phyloP scores from a whole-genome alignment of 2,329 filamentous ascomycete genomes.

The Cercospora janseana region DNA sequence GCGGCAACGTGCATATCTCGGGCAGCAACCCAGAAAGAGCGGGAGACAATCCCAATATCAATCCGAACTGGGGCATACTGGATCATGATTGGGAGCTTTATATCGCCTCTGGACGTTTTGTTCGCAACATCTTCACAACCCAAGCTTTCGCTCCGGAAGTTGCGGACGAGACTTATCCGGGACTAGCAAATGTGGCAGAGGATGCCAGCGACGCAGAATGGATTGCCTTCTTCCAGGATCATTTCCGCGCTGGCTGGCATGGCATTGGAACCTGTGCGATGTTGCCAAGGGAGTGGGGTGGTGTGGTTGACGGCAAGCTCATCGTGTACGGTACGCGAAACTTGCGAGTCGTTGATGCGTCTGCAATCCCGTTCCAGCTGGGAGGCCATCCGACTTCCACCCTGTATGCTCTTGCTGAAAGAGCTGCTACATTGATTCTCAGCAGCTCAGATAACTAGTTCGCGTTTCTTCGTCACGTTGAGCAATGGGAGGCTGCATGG shows the following conservation, averaged over 20 bases:
- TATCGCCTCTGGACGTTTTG: conserved; percentile 24
- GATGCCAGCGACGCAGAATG: conserved; percentile 26
- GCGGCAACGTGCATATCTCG: conserved; percentile 32
- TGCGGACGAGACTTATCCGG: conserved; percentile 34
- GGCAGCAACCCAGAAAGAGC: conserved; percentile 22
- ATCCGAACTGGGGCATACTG: conserved; percentile 31
- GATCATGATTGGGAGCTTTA: conserved; percentile 29
- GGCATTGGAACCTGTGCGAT: conserved; percentile 31
- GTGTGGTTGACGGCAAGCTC: conserved; percentile 30
- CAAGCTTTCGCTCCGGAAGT: conserved; percentile 29
- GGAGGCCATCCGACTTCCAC: conserved; percentile 19
- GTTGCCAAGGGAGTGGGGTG: conserved; percentile 23
- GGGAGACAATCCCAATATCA: conserved; percentile 26
- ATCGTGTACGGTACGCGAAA: conserved; percentile 29
- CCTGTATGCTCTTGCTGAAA: conserved; percentile 35
- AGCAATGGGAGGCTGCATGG: too few relatives aligned
- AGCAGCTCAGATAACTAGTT: too few relatives aligned
- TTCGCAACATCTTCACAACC: conserved; percentile 30
- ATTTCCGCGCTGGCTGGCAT: conserved; percentile 23
- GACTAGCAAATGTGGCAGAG: conserved; percentile 4
- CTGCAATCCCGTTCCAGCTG: conserved; percentile 27
- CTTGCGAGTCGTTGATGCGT: conserved; percentile 33
- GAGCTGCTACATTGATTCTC: too few relatives aligned
- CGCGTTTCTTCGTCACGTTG: too few relatives aligned
- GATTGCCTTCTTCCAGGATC: conserved; percentile 16